Base-by-base conservation (phyloP, 768 basidiomycete genomes). In the Sarcomyxa edulis region DNA sequence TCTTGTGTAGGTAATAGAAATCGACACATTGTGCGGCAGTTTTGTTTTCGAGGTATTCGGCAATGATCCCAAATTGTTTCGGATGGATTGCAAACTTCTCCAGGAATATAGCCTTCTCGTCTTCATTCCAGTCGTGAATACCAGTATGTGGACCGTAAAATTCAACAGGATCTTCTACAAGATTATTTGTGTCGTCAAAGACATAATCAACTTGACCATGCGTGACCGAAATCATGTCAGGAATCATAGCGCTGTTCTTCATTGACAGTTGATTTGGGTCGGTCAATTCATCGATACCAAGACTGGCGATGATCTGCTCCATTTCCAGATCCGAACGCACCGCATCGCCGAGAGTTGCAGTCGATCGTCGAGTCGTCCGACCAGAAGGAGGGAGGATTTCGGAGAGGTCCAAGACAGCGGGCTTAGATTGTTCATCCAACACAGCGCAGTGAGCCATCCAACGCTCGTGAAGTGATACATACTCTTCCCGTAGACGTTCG, bases 1-100 rank as follows among this genome's bases (percentile, higher is more conserved):
- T 91, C 72, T 97, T 98, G 65, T 93, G 88, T 35, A 95, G 67
- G 59, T 98, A 98, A 61, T 97, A 98, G 61, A 80, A 95, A 34
- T 84, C 76, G 32, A 97, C 87, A 54, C 93, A 96, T 70, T 96
- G 87, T 0, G 81, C 69, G 1, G 88, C 67, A 2, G 88, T 83
- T 71, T 96, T 97, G 68, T 89, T 72, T 4, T 84, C 78, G 9
- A 98, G 62, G 47, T 67, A 75, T 16, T 78, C 73, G 0, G 94
- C 81, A 42, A 98, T 93, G 52, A 83, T 71, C n/a, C 92, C 94
- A 51, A 98, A 98, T 56, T 97, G 94, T 55, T 98, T 98, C 5
- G 94, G 93, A 52, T 80, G 72, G 7, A 76, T 74, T 6, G 88
- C 85, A 54, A 84, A 98, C 54, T 84, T 80, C 55, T 85, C 80